Base-by-base conservation (phyloP, 805 yeast genomes). In the Ogataea paraovalis region DNA sequence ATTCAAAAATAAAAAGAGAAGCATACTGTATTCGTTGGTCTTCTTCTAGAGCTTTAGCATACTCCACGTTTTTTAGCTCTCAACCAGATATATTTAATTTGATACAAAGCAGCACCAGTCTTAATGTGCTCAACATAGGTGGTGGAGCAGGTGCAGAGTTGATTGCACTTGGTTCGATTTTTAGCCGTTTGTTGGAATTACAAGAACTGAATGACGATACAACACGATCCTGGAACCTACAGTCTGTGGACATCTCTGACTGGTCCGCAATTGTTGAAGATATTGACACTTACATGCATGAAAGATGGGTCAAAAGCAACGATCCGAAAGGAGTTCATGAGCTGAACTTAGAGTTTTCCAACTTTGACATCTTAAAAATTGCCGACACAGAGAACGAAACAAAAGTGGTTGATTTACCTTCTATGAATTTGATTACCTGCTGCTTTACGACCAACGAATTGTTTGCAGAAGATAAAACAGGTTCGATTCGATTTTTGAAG, bases 121-220 rank as follows among this genome's bases (percentile, higher is more conserved):
- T 44, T 19, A 42, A 47, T 14, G 77, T 83, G 0, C 62, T 88
- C 32, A 78, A 84, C 56, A 73, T 90, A 33, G 97, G 96, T 18
- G 96, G 95, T 21, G 97, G 97, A 32, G 96, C 96, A 0, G 87
- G 92, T 4, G 87, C 89, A 2, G 97, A 89, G 61, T 65, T 88
- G 21, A 79, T 81, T 28, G 87, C 79, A 0, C 59, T 87, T 39
- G 79, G 80, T 1, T 74, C 90, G 16, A 68, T 85, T 1, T 82
- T 80, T 51, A 69, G 75, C 42, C 56, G 71, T 41, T 56, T 52
- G 12, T 40, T 58, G 32, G 57, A 56, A 19, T 16, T 37, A 16
- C 51, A 51, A 20, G 25, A 49, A 2, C 25, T 58, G 5, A n/a
- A 43, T 10, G 43, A 45, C 13, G 28, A 37, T 6, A 14, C 30